Conservation (phyloP, 2,329 filamentous ascomycete genomes). For the Hortaea werneckii region DNA sequence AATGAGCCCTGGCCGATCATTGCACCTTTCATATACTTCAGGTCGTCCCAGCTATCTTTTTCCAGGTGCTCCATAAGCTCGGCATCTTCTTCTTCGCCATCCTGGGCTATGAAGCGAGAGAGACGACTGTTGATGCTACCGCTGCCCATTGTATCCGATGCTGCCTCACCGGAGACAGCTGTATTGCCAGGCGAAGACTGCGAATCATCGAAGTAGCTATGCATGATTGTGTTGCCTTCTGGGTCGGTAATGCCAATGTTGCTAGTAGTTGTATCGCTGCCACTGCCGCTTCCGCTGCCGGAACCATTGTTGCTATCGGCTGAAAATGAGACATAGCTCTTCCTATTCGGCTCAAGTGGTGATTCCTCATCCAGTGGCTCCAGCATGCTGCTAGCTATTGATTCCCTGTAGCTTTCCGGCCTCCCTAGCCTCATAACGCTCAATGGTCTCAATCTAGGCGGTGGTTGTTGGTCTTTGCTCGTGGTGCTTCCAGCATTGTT, state of each 20-base stretch:
- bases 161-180: conserved; percentile 31
- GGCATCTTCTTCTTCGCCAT: conserved; percentile 84
- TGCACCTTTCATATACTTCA: conserved; percentile 99
- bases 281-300: conserved; percentile 14
- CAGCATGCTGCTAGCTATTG: conserved; percentile 76
- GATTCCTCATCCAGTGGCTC: conserved; percentile 89
- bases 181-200: conserved; percentile 52
- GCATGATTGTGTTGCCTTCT: conserved; percentile 57
- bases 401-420: conserved; percentile 64
- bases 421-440: conserved; percentile 51
- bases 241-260: conserved; percentile 66
- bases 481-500: not conserved
- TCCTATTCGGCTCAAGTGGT: conserved; percentile 73
- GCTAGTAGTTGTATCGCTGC: conserved; percentile 58
- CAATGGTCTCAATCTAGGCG: conserved; percentile 44
- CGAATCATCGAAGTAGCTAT: conserved; percentile 79
- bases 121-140: conserved; percentile 75
- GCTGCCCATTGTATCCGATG: conserved; percentile 20
- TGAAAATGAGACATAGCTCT: conserved; percentile 86
- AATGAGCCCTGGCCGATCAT: conserved; percentile 96
- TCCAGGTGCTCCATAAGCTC: conserved; percentile 83
- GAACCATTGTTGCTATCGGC: conserved; percentile 47
- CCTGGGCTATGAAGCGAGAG: conserved; percentile 74
- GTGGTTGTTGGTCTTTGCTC: conserved; percentile 20
- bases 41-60: conserved; percentile 88